A percentile compares a stretch with the other conserved stretches of the same genome.
These are phyloP conservation scores for Calocera cornea DNA, from an alignment of 768 basidiomycete genomes.

Conservation along the genomic window DNA sequence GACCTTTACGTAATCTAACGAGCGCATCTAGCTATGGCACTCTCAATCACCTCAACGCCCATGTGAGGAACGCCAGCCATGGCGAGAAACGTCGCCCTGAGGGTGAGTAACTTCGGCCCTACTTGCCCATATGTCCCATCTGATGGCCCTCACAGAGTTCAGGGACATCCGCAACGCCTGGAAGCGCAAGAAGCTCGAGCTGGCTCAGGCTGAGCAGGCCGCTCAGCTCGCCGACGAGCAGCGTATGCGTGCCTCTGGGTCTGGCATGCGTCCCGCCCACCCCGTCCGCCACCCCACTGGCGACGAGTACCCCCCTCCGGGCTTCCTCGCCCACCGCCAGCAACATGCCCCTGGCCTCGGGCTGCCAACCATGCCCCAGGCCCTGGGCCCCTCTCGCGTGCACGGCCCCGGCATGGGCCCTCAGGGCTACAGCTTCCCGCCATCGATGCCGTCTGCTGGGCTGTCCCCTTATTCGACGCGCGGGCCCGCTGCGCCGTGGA, in stretches of 20 bases:
- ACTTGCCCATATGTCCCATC: background rate
- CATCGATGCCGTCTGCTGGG: background rate
- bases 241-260: slow-evolving; percentile 9
- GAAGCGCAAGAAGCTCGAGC: slow-evolving; percentile 77
- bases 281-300: background rate
- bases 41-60: slow-evolving; percentile 92
- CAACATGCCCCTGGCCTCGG: slow-evolving; percentile 1
- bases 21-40: slow-evolving; percentile 38
- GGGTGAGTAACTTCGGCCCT: slow-evolving; percentile 40
- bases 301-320: background rate
- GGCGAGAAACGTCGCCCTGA: slow-evolving; percentile 77
- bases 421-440: background rate
- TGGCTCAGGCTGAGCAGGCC: slow-evolving; percentile 15
- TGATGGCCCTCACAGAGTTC: slow-evolving; percentile 53
- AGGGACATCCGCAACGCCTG: slow-evolving; percentile 94
- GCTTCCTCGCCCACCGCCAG: background rate
- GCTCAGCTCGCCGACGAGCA: background rate
- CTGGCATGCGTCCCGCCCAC: background rate
- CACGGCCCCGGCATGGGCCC: background rate
- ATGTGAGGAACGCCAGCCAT: slow-evolving; percentile 97
- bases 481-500: background rate
- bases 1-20: background rate
- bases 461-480: background rate
- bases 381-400: background rate
- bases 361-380: background rate